Percentiles rank a stretch among this genome's conserved stretches.
Evolutionary conservation across 176 grass and related monocot genomes (phyloP).

Genomic region (Puccinellia tenuiflora): DNA sequence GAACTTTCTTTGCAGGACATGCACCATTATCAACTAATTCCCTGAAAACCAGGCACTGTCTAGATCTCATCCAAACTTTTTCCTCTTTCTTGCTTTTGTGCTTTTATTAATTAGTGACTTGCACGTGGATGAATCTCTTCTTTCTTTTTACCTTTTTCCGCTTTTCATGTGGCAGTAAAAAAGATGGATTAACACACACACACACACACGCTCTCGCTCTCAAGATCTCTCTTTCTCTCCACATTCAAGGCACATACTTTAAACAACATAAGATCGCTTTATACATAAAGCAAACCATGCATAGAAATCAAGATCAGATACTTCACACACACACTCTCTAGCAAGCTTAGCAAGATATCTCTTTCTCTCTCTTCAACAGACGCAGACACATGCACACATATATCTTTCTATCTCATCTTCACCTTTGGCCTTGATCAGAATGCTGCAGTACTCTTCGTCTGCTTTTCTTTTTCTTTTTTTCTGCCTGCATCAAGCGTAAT

Average conservation of each 20-base stretch:
- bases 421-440: not conserved
- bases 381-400: not conserved
- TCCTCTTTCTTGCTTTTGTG: not conserved
- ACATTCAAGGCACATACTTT: slow-evolving; percentile 10
- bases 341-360: not conserved
- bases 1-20: not conserved
- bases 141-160: not conserved
- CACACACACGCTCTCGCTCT: not conserved
- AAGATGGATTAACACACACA: not conserved
- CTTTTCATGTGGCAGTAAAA: not conserved
- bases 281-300: slow-evolving; percentile 2
- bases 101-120: not conserved
- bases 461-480: not conserved
- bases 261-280: not conserved
- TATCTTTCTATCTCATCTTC: not conserved
- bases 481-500: not conserved
- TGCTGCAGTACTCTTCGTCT: not conserved
- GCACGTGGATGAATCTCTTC: slow-evolving; percentile 6
- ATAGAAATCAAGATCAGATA: not conserved
- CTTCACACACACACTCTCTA: not conserved
- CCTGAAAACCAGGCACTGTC: slow-evolving; percentile 9
- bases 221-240: not conserved
- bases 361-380: not conserved
- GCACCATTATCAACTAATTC: not conserved
- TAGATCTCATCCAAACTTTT: not conserved